Base-by-base conservation (phyloP, 495 filamentous ascomycete genomes). In the Lasiosphaeria miniovina region DNA sequence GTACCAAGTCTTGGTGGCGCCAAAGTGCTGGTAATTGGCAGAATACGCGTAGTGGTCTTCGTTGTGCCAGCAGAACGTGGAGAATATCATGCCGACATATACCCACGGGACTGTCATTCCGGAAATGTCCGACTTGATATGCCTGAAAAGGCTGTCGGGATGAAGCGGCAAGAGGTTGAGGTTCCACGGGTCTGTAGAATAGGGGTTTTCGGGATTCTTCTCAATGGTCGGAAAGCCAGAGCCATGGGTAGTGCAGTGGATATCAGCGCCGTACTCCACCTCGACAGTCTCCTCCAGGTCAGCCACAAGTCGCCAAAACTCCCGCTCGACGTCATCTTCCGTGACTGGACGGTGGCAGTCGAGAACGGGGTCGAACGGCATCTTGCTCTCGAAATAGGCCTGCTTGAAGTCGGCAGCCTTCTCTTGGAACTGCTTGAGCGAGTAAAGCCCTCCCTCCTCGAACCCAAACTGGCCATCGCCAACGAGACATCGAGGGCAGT, bases 1-100 rank as follows among this genome's bases (percentile, higher is more conserved):
- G 68, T 99, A 99, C 94, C 94, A 99, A 0, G 94, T 99, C 74
- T 99, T 99, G 0, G 95, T 99, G 0, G 93, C 90, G 41, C 94
- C 94, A 68, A 99, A 96, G 67, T 99, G 94, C 66, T 99, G 94
- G 65, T 99, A 99, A 66, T 99, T 99, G 45, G 94, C 89, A 17
- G 94, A 99, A 71, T 99, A 99, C 0, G 94, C 86, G 66, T 96
- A 96, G 66, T 99, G 94, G 70, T 99, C 94, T 70, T 99, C 94
- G 61, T 96, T 96, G 69, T 99, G 94, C 94, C 94, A 99, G 73
- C 94, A 99, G 70, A 99, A 99, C 4, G 93, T 97, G 3, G 94
- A 98, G 73, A 99, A 99, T 66, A 92, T 95, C 94, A 99, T 99
- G 60, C 94, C 94, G n/a, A 99, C 95, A 70, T 99, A 99, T 6